phyloP scores from a whole-genome alignment of 176 grass and related monocot species.

The Stipa capillata region DNA sequence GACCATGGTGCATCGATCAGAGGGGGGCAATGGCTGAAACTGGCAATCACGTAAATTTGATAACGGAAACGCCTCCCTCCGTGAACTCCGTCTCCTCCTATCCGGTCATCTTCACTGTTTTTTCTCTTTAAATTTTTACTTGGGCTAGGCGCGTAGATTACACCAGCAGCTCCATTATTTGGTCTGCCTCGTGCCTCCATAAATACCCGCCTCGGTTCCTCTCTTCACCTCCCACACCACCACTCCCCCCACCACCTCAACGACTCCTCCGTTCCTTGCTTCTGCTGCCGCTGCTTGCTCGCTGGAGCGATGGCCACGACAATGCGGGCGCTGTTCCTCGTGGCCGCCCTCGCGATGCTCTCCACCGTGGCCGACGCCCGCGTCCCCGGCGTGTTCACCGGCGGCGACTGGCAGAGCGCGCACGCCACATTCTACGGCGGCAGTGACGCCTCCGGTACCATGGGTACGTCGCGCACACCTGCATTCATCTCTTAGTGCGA shows the following conservation, averaged over 20 bases:
- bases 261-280: too few relatives aligned
- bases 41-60: not conserved
- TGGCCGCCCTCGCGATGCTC: not conserved
- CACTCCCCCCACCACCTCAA: not conserved
- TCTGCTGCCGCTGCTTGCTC: not conserved
- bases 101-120: not conserved
- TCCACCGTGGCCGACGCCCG: conserved; percentile 9
- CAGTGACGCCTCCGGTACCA: conserved; percentile 88
- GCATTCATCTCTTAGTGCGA: too few relatives aligned
- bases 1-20: not conserved
- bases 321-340: conserved; percentile 9
- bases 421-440: conserved; percentile 98
- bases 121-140: not conserved
- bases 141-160: not conserved
- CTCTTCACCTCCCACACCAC: not conserved
- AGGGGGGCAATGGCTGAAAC: not conserved
- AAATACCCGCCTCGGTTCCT: conserved; percentile 21
- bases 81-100: not conserved
- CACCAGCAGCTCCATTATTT: conserved; percentile 10
- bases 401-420: conserved; percentile 59
- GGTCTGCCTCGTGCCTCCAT: conserved; percentile 15
- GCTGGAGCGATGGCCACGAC: not conserved
- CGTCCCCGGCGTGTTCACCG: conserved; percentile 46
- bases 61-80: not conserved
- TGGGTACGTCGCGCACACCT: conserved; percentile 44